These are phyloP conservation scores for Megacollybia marginata DNA, from an alignment of 768 basidiomycete genomes.

Conservation along the genomic window DNA sequence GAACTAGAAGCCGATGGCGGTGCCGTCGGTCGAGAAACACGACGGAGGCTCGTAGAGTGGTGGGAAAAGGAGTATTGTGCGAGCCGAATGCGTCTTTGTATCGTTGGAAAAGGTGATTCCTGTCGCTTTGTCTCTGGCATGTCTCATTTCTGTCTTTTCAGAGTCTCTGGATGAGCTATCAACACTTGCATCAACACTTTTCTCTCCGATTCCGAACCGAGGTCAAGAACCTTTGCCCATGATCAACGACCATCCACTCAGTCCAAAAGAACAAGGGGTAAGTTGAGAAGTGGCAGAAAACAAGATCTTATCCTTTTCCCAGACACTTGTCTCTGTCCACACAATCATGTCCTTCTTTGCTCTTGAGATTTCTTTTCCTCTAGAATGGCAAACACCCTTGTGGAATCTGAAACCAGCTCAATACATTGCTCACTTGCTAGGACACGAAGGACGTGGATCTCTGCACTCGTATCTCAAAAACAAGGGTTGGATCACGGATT, in stretches of 20 bases:
- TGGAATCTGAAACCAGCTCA: conserved; percentile 75
- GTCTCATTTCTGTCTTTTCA: conserved; percentile 16
- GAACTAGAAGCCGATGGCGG: conserved; percentile 72
- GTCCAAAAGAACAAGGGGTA: conserved; percentile 64
- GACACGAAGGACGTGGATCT: conserved; percentile 92
- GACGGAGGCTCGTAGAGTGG: conserved; percentile 77
- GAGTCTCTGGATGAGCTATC: conserved; percentile 73
- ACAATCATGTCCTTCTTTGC: conserved; percentile 85
- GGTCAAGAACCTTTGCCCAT: conserved; percentile 52
- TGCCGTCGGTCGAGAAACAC: conserved; percentile 69
- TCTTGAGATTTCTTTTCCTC: conserved; percentile 74
- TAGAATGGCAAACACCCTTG: conserved; percentile 63
- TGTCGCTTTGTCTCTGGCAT: not conserved
- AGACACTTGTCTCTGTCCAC: conserved; percentile 81
- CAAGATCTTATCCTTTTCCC: conserved; percentile 14
- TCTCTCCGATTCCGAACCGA: conserved; percentile 67
- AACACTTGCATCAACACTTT: conserved; percentile 51
- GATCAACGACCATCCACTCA: conserved; percentile 70
- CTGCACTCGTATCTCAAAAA: conserved; percentile 84
- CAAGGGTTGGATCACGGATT: conserved; percentile 77
- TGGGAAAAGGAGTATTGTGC: conserved; percentile 80
- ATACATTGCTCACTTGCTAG: conserved; percentile 76
- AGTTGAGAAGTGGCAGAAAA: conserved; percentile 17
- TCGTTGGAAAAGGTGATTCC: conserved; percentile 66
- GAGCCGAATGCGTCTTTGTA: conserved; percentile 71